Base-by-base conservation (phyloP, 768 basidiomycete species). In the Pulveroboletus frians region DNA sequence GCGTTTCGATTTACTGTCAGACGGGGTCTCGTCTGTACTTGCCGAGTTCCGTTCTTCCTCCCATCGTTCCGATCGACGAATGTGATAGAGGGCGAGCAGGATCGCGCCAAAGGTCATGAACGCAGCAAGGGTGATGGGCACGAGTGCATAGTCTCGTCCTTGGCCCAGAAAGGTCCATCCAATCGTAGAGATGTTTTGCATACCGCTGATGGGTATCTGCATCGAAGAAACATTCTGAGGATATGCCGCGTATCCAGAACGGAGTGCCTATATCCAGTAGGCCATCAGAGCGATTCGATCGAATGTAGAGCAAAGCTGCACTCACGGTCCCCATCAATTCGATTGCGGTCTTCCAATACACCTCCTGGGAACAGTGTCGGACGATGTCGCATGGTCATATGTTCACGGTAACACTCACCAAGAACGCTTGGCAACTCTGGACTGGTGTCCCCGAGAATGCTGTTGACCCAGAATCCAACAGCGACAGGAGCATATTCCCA, bases 401-500 rank as follows among this genome's bases (percentile, higher is more conserved):
- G 5, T 17, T 7, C 17, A 9, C 11, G 8, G 5, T 4, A 42
- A 32, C 14, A 31, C 43, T 26, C 29, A 47, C 50, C 39, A 47
- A n/a, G 15, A 39, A 39, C 6, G 21, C 1, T n/a, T 50, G 49
- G 11, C 34, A 39, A 29, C 23, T 39, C 6, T 21, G 49, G 6
- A 34, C 30, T 3, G 43, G 30, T 3, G 30, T 5, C 9, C 34
- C 38, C 4, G 37, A 23, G 14, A 39, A 46, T 5, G 15, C 2
- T 5, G 44, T 3, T 14, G 34, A n/a, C 3, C 32, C 39, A 31
- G 30, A 23, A 13, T 8, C 8, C 27, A 23, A 8, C 13, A 52
- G 3, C 30, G 51, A 43, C 5, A 31, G 11, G 3, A 52, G 17
- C 46, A 43, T 42, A 34, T 52, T 39, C n/a, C 51, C 51, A 9